Percentiles rank a stretch among this genome's conserved stretches.
Evolutionary conservation across 2,329 filamentous ascomycete genomes (phyloP).

Genomic region (Pochonia chlamydosporia): DNA sequence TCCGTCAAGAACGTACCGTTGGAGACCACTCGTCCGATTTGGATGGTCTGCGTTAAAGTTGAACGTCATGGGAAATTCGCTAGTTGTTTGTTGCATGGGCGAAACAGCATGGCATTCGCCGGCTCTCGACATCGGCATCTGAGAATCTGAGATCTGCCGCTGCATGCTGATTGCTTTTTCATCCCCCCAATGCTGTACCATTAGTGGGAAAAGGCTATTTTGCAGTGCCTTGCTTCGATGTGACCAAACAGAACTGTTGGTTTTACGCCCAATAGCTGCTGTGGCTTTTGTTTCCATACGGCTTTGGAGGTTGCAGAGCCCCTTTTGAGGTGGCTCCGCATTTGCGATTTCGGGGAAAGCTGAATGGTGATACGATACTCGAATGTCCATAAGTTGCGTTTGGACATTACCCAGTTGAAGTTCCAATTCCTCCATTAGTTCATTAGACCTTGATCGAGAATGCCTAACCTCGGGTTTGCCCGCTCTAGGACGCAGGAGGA

Average conservation of each 20-base stretch:
- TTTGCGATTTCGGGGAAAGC: constrained; percentile 38
- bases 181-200: constrained; percentile 43
- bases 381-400: constrained; percentile 45
- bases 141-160: constrained; percentile 9
- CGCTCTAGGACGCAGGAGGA: constrained; percentile 26
- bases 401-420: constrained; percentile 44
- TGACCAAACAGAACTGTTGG: constrained; percentile 46
- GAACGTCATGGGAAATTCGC: neutral
- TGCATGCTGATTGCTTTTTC: constrained; percentile 28
- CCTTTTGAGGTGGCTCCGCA: constrained; percentile 16
- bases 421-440: constrained; percentile 54
- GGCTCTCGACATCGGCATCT: neutral
- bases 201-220: constrained; percentile 36
- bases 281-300: constrained; percentile 46
- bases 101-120: neutral
- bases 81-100: neutral
- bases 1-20: neutral
- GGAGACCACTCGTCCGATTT: neutral
- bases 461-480: constrained; percentile 14
- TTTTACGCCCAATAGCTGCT: constrained; percentile 44
- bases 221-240: constrained; percentile 30
- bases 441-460: constrained; percentile 40
- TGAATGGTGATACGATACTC: constrained; percentile 50
- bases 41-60: neutral
- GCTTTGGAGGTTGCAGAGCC: constrained; percentile 37